Percentiles rank a stretch among this genome's conserved stretches.
Conservation (phyloP, 2,329 filamentous ascomycete genomes). For the Orbilia quercus region DNA sequence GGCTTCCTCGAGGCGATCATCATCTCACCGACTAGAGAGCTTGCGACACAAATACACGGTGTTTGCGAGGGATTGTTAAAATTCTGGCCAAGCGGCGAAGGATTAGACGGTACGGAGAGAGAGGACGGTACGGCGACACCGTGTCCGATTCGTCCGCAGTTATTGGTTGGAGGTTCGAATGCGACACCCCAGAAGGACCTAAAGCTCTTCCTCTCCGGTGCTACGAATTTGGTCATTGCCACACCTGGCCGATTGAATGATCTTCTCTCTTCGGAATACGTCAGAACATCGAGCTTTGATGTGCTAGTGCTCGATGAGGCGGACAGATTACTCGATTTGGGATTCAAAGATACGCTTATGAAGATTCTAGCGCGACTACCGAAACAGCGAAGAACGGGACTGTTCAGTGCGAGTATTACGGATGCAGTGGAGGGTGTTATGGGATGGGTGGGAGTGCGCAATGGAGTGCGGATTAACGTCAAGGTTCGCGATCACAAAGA, state of each 20-base stretch:
- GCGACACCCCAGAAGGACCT: constrained; percentile 87
- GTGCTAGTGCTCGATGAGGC: constrained; percentile 93
- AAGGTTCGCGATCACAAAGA: constrained; percentile 77
- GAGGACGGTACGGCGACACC: constrained; percentile 53
- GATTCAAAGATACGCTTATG: constrained; percentile 91
- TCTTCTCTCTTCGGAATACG: constrained; percentile 84
- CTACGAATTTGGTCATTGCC: constrained; percentile 87
- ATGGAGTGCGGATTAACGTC: constrained; percentile 93
- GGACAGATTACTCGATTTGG: constrained; percentile 88
- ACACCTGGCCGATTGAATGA: constrained; percentile 92
- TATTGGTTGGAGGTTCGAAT: constrained; percentile 82
- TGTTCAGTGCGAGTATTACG: constrained; percentile 96
- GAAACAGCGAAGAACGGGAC: constrained; percentile 89
- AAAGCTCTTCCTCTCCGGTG: constrained; percentile 81
- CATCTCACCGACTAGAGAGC: constrained; percentile 87
- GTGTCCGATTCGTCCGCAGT: constrained; percentile 76
- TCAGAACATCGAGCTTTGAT: constrained; percentile 90
- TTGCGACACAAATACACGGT: constrained; percentile 88
- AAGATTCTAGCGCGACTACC: constrained; percentile 84
- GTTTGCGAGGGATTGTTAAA: constrained; percentile 80
- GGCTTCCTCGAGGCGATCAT: constrained; percentile 92
- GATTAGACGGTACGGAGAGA: constrained; percentile 57
- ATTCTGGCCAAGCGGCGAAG: constrained; percentile 71
- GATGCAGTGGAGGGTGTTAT: constrained; percentile 89
- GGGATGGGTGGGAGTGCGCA: constrained; percentile 88